Evolutionary conservation across 2,329 filamentous ascomycete species (phyloP), one percentile per base, ranked within the genome.

Genomic region (Daldinia eschscholtzii): DNA sequence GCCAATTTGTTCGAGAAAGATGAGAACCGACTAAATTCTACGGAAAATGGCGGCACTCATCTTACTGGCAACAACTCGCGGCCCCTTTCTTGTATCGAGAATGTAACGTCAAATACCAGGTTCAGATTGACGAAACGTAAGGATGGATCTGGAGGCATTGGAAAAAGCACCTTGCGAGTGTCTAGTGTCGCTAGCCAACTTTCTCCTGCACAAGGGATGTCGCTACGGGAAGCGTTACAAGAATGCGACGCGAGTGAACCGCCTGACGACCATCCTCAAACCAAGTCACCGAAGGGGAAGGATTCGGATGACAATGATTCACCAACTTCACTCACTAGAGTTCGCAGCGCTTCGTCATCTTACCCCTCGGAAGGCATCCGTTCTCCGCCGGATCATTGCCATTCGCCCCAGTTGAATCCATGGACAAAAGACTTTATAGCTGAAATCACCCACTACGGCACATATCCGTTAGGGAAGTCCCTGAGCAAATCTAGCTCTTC

Each of bases 331-430:
- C 20, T 63, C 12, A 41, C 44, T 26, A 60, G 58, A 44, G 52
- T 63, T n/a, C 67, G 68, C 20, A 72, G 70, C 26, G 18, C 58
- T 3, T 73, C 71, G 13, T 73, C 71, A 15, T 73, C 71, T 7
- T 73, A 73, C 41, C 71, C 71, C n/a, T 73, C 71, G 4, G 71
- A 72, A 58, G 71, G 71, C 26, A 69, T 73, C 10, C 70, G 70
- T 52, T 73, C 71, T 48, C 64, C 67, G 15, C 44, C 56, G 0
- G 48, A 67, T 10, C 48, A 61, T 57, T 58, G 42, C n/a, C 20
- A 26, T 39, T 73, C 71, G 4, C 71, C 70, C 6, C 59, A 42
- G 42, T 9, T 64, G 28, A 64, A 70, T 59, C 58, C 57, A 41
- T 67, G 57, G 61, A 50, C 71, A 9, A 44, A 71, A 46, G 67